A percentile compares a stretch with the other conserved stretches of the same genome.
Evolutionary conservation across 805 yeast species (phyloP).

Genomic region (Saccharomycopsis microspora): DNA sequence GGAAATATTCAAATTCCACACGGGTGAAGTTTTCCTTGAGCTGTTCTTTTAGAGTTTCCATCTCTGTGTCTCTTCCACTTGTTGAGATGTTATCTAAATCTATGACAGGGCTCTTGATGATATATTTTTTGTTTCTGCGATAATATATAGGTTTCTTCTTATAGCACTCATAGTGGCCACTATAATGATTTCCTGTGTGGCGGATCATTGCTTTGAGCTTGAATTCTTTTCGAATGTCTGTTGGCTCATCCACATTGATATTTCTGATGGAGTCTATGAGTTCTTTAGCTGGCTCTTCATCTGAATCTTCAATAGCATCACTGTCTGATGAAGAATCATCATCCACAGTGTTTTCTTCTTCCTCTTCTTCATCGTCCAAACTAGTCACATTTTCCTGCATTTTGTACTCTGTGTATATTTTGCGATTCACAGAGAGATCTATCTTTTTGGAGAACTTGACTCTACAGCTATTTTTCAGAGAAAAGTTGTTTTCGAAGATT

Average conservation of each 20-base stretch:
- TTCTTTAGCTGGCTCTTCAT: conserved; percentile 10
- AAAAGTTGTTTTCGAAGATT: conserved; percentile 52
- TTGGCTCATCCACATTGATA: conserved; percentile 19
- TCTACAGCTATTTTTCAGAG: conserved; percentile 64
- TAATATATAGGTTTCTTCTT: conserved; percentile 51
- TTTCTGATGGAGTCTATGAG: conserved; percentile 19
- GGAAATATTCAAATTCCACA: conserved; percentile 1
- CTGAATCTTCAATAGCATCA: conserved; percentile 5
- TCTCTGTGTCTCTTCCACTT: conserved; percentile 5
- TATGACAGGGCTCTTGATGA: conserved; percentile 23
- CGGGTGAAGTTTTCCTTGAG: neutral
- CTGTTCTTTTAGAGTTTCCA: neutral
- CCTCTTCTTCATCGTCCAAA: conserved; percentile 14
- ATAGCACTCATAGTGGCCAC: conserved; percentile 88
- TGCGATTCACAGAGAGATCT: conserved; percentile 35
- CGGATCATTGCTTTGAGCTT: conserved; percentile 61
- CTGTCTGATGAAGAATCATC: conserved; percentile 19
- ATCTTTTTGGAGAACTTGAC: conserved; percentile 51
- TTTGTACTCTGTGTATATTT: conserved; percentile 21
- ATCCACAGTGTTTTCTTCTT: conserved; percentile 1
- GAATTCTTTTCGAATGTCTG: conserved; percentile 30
- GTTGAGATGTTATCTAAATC: conserved; percentile 10
- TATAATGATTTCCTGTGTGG: conserved; percentile 80
- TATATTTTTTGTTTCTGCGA: conserved; percentile 17
- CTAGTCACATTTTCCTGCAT: conserved; percentile 20